These are phyloP conservation scores for Botrytis cinerea DNA, from an alignment of 2,329 filamentous ascomycete genomes.

Conservation along the genomic window DNA sequence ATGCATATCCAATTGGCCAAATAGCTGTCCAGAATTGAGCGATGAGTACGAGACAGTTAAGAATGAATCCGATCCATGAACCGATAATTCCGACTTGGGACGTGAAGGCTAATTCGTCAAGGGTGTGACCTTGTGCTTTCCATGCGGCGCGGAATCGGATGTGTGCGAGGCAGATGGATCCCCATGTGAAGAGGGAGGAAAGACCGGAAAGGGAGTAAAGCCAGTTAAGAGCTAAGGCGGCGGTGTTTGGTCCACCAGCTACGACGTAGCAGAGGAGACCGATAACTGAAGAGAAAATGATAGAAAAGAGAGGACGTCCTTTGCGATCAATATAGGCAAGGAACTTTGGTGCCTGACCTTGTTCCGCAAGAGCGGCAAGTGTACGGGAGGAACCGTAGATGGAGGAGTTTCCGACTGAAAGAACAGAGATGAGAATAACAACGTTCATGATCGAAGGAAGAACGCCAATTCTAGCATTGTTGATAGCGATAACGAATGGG, in stretches of 20 bases:
- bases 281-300: conserved; percentile 41
- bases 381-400: conserved; percentile 63
- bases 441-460: conserved; percentile 61
- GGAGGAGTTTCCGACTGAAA: conserved; percentile 60
- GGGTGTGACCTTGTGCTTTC: conserved; percentile 55
- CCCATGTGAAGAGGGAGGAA: conserved; percentile 62
- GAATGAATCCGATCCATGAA: conserved; percentile 60
- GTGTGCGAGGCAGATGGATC: conserved; percentile 64
- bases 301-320: conserved; percentile 56
- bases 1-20: conserved; percentile 50
- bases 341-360: conserved; percentile 58
- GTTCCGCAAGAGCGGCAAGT: conserved; percentile 59
- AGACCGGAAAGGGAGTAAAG: conserved; percentile 64
- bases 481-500: conserved; percentile 60
- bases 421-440: conserved; percentile 58
- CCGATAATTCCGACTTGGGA: conserved; percentile 61
- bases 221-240: conserved; percentile 60
- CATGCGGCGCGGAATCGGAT: conserved; percentile 68
- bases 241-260: conserved; percentile 50
- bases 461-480: conserved; percentile 53
- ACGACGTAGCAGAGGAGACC: conserved; percentile 54
- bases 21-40: conserved; percentile 48
- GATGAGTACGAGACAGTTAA: conserved; percentile 50
- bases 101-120: conserved; percentile 66
- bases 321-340: conserved; percentile 60